Conservation (phyloP, 495 filamentous ascomycete genomes). For the Talaromyces adpressus region DNA sequence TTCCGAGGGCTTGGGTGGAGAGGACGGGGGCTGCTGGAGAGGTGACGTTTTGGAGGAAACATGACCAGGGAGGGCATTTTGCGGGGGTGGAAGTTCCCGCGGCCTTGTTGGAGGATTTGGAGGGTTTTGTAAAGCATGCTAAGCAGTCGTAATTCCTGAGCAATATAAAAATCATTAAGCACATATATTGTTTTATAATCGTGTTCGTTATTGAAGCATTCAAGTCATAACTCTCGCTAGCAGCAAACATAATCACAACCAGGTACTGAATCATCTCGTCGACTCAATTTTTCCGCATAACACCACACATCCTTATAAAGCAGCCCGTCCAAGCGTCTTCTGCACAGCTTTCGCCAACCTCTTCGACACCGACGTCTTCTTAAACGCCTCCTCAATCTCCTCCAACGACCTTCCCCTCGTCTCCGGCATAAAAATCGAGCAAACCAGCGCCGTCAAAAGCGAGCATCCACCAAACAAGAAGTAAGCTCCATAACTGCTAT, state of each 20-base stretch:
- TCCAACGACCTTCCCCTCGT: slow-evolving; percentile 50
- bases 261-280: background rate
- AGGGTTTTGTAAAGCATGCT: background rate
- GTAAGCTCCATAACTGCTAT: slow-evolving; percentile 49
- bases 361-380: slow-evolving; percentile 6
- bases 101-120: slow-evolving; percentile 4
- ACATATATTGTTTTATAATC: too few species aligned
- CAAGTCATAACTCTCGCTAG: background rate
- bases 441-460: slow-evolving; percentile 41
- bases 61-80: slow-evolving; percentile 18
- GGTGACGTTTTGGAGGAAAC: slow-evolving; percentile 29
- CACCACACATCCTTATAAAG: background rate
- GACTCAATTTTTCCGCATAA: background rate
- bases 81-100: slow-evolving; percentile 1
- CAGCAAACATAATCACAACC: background rate
- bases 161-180: background rate
- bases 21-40: slow-evolving; percentile 17
- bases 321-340: background rate
- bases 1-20: slow-evolving; percentile 33
- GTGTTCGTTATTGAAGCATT: background rate
- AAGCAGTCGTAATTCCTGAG: background rate
- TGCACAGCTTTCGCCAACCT: background rate
- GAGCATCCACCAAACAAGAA: slow-evolving; percentile 51
- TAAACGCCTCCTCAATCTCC: slow-evolving; percentile 51
- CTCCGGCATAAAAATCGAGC: slow-evolving; percentile 52